Conservation (phyloP, 163 green algal genomes). For the Prototheca stagnorum region DNA sequence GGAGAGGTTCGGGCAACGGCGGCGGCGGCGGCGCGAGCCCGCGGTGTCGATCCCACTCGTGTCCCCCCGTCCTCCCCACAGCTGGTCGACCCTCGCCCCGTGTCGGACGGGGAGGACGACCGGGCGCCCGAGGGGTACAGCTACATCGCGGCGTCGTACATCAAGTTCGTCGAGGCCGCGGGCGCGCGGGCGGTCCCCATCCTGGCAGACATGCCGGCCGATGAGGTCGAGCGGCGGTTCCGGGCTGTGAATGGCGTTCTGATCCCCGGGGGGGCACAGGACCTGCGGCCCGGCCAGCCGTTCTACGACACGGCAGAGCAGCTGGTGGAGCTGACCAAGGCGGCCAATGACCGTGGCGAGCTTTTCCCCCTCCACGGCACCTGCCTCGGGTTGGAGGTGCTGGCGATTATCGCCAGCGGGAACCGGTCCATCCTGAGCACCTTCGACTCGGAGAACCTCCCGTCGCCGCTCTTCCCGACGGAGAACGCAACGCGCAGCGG, state of each 20-base stretch:
- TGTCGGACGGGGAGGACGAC: too few species aligned
- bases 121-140: constrained; percentile 37
- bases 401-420: constrained; percentile 36
- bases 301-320: constrained; percentile 53
- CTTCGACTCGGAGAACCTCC: constrained; percentile 45
- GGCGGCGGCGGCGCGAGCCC: too few species aligned
- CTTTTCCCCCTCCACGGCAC: constrained; percentile 73
- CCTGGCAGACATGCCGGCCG: constrained; percentile 45
- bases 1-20: too few species aligned
- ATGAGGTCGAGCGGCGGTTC: constrained; percentile 38
- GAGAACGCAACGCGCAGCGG: constrained; percentile 21
- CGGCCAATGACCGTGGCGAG: constrained; percentile 59
- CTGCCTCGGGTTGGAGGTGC: constrained; percentile 66
- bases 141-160: constrained; percentile 61
- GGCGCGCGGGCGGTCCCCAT: constrained; percentile 60
- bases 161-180: constrained; percentile 68
- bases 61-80: too few species aligned
- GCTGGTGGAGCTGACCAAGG: constrained; percentile 43
- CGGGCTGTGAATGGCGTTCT: constrained; percentile 56
- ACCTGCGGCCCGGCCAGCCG: constrained; percentile 36
- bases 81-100: too few species aligned
- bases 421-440: constrained; percentile 27
- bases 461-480: constrained; percentile 46
- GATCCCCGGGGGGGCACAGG: constrained; percentile 52
- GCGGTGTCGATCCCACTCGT: too few species aligned